Percentiles rank a stretch among this genome's conserved stretches.
Conservation (phyloP, 495 filamentous ascomycete species). For the Chaetomidium leptoderma region DNA sequence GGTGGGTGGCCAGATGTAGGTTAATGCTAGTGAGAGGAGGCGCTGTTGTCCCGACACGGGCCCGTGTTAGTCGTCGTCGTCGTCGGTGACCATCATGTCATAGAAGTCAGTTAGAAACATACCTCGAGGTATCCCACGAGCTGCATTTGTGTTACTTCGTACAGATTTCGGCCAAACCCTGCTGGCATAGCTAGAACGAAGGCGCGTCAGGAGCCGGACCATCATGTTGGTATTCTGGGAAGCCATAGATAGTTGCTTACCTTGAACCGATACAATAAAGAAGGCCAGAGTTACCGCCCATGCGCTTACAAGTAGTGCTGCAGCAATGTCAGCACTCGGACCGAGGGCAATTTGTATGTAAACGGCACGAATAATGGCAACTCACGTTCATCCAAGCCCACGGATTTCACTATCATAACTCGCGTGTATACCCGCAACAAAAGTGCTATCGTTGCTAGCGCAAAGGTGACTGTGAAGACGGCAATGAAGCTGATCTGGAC, state of each 20-base stretch:
- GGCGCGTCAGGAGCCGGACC: not conserved
- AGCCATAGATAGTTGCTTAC: too few species aligned
- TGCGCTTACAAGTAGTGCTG: not conserved
- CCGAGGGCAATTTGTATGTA: not conserved
- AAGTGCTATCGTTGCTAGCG: slow-evolving; percentile 1
- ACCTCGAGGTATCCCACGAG: slow-evolving; percentile 1
- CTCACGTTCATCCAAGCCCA: slow-evolving; percentile 2
- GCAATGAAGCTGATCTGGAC: not conserved
- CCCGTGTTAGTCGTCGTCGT: not conserved
- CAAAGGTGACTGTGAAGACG: not conserved
- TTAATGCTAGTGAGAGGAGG: not conserved
- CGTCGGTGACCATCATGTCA: too few species aligned
- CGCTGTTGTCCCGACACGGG: not conserved
- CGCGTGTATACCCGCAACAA: not conserved
- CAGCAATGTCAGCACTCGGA: not conserved
- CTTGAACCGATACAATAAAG: not conserved
- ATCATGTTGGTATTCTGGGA: too few species aligned
- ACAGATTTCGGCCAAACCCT: not conserved
- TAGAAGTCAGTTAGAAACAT: too few species aligned
- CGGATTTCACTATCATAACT: not conserved
- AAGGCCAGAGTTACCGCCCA: slow-evolving; percentile 2
- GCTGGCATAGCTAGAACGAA: slow-evolving; percentile 1
- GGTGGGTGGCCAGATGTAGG: slow-evolving; percentile 7
- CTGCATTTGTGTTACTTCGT: not conserved
- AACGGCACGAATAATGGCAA: not conserved